phyloP scores from a whole-genome alignment of 768 basidiomycete genomes.

The Austroboletus eburneus region DNA sequence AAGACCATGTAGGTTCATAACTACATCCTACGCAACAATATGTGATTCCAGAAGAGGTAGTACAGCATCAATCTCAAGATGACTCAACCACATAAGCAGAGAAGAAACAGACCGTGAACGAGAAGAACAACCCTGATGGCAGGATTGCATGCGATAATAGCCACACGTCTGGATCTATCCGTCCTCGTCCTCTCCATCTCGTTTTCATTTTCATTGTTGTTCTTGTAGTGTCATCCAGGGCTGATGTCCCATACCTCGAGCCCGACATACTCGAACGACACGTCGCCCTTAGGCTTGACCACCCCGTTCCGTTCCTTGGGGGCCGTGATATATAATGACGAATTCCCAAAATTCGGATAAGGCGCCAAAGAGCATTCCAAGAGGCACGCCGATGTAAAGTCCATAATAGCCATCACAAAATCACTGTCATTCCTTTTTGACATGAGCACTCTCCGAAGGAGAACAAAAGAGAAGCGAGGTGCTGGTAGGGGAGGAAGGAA shows the following conservation, averaged over 20 bases:
- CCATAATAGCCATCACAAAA: conserved; percentile 90
- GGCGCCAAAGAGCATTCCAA: conserved; percentile 78
- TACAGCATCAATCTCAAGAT: too few species aligned
- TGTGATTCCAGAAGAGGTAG: too few species aligned
- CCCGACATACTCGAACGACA: conserved; percentile 85
- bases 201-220: too few species aligned
- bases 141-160: too few species aligned
- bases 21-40: too few species aligned
- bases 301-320: conserved; percentile 22
- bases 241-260: conserved; percentile 89
- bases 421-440: neutral
- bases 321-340: conserved; percentile 57
- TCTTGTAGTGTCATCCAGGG: neutral
- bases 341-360: conserved; percentile 86
- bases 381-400: conserved; percentile 80
- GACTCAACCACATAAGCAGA: too few species aligned
- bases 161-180: too few species aligned
- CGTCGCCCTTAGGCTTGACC: conserved; percentile 33
- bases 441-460: neutral
- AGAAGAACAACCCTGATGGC: too few species aligned
- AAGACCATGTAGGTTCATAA: too few species aligned
- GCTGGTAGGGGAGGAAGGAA: too few species aligned
- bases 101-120: too few species aligned
- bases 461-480: neutral
- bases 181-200: too few species aligned